phyloP scores from a whole-genome alignment of 176 grass and related monocot genomes.

The Tuctoria greenei region DNA sequence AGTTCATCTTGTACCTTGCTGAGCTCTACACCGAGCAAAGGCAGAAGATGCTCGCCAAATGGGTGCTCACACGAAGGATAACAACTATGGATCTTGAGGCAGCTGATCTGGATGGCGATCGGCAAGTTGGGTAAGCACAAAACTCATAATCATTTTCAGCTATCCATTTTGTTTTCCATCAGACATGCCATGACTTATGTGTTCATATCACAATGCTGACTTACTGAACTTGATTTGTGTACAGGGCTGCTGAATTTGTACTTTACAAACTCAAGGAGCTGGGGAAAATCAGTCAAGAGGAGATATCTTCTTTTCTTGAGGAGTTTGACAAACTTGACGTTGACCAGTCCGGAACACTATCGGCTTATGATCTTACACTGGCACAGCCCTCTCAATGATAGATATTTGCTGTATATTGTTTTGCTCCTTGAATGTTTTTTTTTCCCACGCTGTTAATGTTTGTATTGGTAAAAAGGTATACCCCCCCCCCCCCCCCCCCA shows the following conservation, averaged over 20 bases:
- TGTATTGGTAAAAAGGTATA: neutral
- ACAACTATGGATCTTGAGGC: slow-evolving; percentile 79
- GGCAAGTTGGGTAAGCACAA: slow-evolving; percentile 61
- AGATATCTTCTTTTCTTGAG: slow-evolving; percentile 78
- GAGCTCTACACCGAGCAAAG: slow-evolving; percentile 64
- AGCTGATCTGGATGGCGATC: slow-evolving; percentile 74
- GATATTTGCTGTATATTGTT: neutral
- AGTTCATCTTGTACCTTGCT: slow-evolving; percentile 83
- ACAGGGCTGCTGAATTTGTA: slow-evolving; percentile 89
- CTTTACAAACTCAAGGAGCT: slow-evolving; percentile 97
- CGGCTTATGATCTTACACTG: slow-evolving; percentile 52
- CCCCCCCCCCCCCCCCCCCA: neutral
- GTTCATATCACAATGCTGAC: neutral
- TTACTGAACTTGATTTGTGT: slow-evolving; percentile 22
- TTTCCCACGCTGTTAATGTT: slow-evolving; percentile 3
- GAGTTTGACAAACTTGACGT: slow-evolving; percentile 76
- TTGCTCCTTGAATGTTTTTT: slow-evolving; percentile 9
- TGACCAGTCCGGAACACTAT: slow-evolving; percentile 79
- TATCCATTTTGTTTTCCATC: slow-evolving; percentile 8
- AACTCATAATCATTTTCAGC: neutral
- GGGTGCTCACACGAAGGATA: slow-evolving; percentile 69
- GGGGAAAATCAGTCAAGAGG: slow-evolving; percentile 86
- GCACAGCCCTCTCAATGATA: slow-evolving; percentile 44
- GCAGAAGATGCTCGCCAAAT: slow-evolving; percentile 80
- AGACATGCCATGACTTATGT: neutral